phyloP scores from a whole-genome alignment of 208 protist genomes.

The Wallacemonas sp. region DNA sequence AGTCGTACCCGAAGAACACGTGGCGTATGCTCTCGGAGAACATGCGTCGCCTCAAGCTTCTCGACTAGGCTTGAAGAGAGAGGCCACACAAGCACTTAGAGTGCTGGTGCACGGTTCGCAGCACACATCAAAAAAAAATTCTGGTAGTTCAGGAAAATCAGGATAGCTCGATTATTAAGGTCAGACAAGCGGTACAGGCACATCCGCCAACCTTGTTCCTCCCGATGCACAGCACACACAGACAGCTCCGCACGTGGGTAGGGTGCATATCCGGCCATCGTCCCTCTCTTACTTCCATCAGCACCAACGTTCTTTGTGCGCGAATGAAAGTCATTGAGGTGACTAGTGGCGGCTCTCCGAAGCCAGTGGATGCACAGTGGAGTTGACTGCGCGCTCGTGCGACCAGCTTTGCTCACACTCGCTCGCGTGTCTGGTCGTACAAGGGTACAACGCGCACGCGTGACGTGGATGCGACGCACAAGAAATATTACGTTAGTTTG shows the following conservation, averaged over 20 bases:
- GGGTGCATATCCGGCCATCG: conserved; percentile 11
- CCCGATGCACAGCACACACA: too few species aligned
- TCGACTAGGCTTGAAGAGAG: not conserved
- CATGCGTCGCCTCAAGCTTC: conserved; percentile 19
- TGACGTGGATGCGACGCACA: too few species aligned
- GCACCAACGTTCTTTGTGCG: not conserved
- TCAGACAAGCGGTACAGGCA: too few species aligned
- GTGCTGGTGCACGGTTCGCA: not conserved
- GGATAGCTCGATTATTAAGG: too few species aligned
- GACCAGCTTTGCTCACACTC: too few species aligned
- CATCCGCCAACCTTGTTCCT: too few species aligned
- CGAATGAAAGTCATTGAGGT: not conserved
- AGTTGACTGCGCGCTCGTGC: too few species aligned
- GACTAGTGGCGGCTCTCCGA: conserved; percentile 2
- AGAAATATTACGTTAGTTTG: too few species aligned
- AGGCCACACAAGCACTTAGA: not conserved
- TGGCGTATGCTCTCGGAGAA: conserved; percentile 61
- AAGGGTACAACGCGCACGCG: too few species aligned
- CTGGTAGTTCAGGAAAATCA: too few species aligned
- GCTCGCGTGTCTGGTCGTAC: too few species aligned
- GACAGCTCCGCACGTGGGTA: too few species aligned
- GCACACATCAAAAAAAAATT: not conserved
- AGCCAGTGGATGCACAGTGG: not conserved
- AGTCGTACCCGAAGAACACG: conserved; percentile 75
- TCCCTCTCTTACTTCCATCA: not conserved